These are phyloP conservation scores for Crithidia expoeki DNA, from an alignment of 208 protist genomes.

Conservation along the genomic window DNA sequence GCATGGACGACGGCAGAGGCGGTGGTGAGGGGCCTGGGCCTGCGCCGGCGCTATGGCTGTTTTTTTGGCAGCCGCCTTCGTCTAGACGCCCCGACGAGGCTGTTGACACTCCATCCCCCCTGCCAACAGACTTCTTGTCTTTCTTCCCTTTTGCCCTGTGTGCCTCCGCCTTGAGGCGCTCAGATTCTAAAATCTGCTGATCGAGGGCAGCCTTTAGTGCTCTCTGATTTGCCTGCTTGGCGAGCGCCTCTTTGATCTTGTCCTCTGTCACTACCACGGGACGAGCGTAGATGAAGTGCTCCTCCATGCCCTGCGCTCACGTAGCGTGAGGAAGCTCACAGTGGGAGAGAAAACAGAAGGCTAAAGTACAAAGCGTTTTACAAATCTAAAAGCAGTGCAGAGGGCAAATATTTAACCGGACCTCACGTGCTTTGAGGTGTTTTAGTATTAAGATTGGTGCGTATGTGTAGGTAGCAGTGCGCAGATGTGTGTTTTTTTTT, in stretches of 20 bases:
- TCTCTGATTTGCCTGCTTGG: constrained; percentile 70
- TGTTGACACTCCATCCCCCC: background rate
- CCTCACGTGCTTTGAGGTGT: no score
- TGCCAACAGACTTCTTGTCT: background rate
- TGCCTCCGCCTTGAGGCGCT: constrained; percentile 33
- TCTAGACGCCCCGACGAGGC: background rate
- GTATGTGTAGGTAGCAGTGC: no score
- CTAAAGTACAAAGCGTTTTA: no score
- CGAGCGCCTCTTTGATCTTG: constrained; percentile 51
- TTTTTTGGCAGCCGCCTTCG: background rate
- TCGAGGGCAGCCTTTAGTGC: constrained; percentile 70
- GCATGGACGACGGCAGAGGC: background rate
- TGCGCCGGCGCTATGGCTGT: background rate
- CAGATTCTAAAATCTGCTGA: constrained; percentile 59
- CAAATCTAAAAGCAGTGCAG: no score
- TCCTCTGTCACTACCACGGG: constrained; percentile 71
- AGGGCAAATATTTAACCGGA: no score
- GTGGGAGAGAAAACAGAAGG: constrained; percentile 5
- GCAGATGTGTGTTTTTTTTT: no score
- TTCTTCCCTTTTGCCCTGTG: constrained; percentile 26
- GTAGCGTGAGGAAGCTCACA: background rate
- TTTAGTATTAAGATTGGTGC: no score
- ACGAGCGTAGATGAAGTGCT: constrained; percentile 42
- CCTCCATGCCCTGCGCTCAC: constrained; percentile 9
- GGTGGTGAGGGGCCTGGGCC: constrained; percentile 5